A percentile compares a stretch with the other conserved stretches of the same genome.
These are phyloP conservation scores for Secale cereale DNA, from an alignment of 176 grass and related monocot species.

Conservation along the genomic window DNA sequence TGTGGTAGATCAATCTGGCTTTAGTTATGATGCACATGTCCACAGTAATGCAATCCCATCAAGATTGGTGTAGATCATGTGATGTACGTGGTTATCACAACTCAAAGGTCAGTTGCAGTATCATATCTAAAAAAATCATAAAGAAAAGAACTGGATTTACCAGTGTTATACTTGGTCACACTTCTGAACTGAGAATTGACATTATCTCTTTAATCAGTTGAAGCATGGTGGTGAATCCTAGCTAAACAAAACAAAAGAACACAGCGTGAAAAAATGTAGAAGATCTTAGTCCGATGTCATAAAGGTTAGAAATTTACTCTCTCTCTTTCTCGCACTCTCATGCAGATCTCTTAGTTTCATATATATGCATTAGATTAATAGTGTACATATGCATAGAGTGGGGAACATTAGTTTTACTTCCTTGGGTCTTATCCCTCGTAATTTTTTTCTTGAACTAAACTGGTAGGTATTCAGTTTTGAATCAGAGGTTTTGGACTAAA, in stretches of 20 bases:
- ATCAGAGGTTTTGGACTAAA: background rate
- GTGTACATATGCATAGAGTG: background rate
- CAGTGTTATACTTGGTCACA: background rate
- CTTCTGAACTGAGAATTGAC: background rate
- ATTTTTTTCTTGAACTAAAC: background rate
- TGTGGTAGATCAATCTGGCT: no score
- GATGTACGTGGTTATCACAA: conserved; percentile 82
- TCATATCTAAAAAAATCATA: background rate
- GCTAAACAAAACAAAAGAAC: conserved; percentile 69
- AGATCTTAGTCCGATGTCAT: conserved; percentile 97
- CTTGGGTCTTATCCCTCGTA: background rate
- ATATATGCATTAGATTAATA: background rate
- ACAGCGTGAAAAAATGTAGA: conserved; percentile 42
- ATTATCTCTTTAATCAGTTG: conserved; percentile 50
- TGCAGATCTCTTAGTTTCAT: no score
- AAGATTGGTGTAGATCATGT: conserved; percentile 10
- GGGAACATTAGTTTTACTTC: background rate
- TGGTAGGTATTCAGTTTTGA: background rate
- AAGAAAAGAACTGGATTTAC: background rate
- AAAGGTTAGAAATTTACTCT: conserved; percentile 52
- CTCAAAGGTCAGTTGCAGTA: conserved; percentile 66
- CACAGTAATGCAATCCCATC: no score
- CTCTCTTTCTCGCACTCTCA: background rate
- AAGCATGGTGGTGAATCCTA: conserved; percentile 85
- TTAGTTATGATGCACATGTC: no score